These are phyloP conservation scores for Xerocomellus intermedius DNA, from an alignment of 768 basidiomycete genomes.

Conservation along the genomic window DNA sequence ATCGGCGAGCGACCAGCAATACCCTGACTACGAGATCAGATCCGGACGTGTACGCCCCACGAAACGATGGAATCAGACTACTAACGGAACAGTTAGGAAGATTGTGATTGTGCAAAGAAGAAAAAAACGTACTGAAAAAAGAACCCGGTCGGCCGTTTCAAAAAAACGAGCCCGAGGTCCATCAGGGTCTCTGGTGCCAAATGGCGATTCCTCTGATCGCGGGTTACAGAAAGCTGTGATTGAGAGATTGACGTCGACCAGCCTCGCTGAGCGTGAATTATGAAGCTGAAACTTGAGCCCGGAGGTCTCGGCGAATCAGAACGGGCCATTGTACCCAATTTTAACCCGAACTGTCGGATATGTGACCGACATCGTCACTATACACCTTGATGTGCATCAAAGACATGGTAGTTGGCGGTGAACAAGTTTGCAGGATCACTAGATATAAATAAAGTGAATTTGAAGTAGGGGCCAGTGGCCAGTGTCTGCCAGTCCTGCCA, in stretches of 20 bases:
- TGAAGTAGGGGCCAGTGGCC: not conserved
- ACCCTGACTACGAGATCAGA: constrained; percentile 21
- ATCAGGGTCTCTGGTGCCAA: not conserved
- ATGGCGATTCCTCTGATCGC: not conserved
- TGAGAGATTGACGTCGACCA: not conserved
- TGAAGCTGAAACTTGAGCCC: not conserved
- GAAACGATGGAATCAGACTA: not conserved
- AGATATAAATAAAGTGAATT: not conserved
- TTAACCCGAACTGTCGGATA: not conserved
- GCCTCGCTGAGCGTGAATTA: not conserved
- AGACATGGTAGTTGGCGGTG: constrained; percentile 3
- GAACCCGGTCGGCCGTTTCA: not conserved
- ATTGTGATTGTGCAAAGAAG: not conserved
- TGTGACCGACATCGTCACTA: not conserved
- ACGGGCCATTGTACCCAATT: not conserved
- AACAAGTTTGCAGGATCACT: not conserved
- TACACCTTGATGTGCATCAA: constrained; percentile 2
- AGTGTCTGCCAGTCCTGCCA: not conserved
- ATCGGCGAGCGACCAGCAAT: constrained; percentile 4
- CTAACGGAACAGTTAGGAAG: not conserved
- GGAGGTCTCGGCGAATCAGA: not conserved
- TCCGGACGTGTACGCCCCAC: not conserved
- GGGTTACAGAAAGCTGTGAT: constrained; percentile 2
- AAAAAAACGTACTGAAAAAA: not conserved
- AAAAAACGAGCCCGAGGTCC: not conserved